Evolutionary conservation across 2,329 filamentous ascomycete species (phyloP), one percentile per base, ranked within the genome.

Genomic region (Ophiognomonia clavigignenti-juglandacearum): DNA sequence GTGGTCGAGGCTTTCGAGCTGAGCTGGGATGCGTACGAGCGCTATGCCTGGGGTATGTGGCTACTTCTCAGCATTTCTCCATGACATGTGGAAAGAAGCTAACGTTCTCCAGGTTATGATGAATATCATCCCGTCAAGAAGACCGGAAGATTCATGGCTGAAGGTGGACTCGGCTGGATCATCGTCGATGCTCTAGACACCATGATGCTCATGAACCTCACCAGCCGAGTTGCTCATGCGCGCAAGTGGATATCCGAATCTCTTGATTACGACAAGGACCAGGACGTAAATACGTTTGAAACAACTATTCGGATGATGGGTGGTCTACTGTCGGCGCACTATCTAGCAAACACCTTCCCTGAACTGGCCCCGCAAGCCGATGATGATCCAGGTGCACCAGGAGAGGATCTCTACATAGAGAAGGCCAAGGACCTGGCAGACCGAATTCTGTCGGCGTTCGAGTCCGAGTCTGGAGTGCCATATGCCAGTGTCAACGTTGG

Each of bases 241-340:
- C 78, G 92, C 47, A 80, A 95, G 61, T 98, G 93, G 93, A 82
- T 98, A 39, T 77, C 87, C 2, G 84, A 82, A 4, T 83, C 83
- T 7, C 68, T 97, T 53, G 84, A 83, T 10, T 97, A 95, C 69
- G 84, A 96, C 51, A 89, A 96, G 65, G 78, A 96, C 59, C 90
- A 96, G 64, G 89, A 96, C 63, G 92, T 98, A 47, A 97, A 90
- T 65, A 96, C 90, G 0, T 98, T 97, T 58, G 93, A 98, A 70
- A 97, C 92, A 7, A 97, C 92, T 0, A 97, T 97, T 58, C 86
- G 93, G 43, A 97, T 97, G 91, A 74, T 98, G 41, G 93, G 93
- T 14, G 93, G 93, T 10, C 73, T 98, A 35, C 74, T 98, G 27
- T 91, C 91, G 2, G 93, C 93, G 9, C 90, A 98, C 64, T 97